Conservation (phyloP, 2,329 filamentous ascomycete genomes). For the Macrophomina tecta region DNA sequence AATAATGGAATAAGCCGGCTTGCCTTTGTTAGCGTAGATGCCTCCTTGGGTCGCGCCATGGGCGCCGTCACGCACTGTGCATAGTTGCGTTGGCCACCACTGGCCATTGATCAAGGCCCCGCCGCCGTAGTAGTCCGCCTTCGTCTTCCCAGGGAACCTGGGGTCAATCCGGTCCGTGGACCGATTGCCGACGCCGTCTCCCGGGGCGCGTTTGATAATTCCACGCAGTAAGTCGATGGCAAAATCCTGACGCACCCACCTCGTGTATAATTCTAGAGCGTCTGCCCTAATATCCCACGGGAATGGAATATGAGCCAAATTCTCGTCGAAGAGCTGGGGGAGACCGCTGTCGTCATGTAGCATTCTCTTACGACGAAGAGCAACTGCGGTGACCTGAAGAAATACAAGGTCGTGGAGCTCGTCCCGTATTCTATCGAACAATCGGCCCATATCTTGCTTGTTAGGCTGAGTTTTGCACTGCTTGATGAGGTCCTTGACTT, state of each 20-base stretch:
- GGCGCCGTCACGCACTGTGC: slow-evolving; percentile 58
- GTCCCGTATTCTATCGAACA: slow-evolving; percentile 43
- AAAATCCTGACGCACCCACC: slow-evolving; percentile 52
- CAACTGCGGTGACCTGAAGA: slow-evolving; percentile 38
- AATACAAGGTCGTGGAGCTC: slow-evolving; percentile 50
- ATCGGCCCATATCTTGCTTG: background rate
- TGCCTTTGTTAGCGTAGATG: slow-evolving; percentile 54
- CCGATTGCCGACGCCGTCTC: slow-evolving; percentile 30
- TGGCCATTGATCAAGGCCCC: slow-evolving; percentile 52
- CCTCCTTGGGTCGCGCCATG: slow-evolving; percentile 58
- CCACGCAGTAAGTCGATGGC: slow-evolving; percentile 55
- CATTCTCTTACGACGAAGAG: slow-evolving; percentile 45
- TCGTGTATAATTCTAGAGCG: slow-evolving; percentile 52
- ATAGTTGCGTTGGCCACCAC: slow-evolving; percentile 63
- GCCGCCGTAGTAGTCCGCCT: slow-evolving; percentile 47
- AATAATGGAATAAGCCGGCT: slow-evolving; percentile 63
- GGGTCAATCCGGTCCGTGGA: slow-evolving; percentile 38
- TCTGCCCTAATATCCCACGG: slow-evolving; percentile 57
- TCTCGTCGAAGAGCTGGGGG: slow-evolving; percentile 47
- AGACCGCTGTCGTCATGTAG: slow-evolving; percentile 47
- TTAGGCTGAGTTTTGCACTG: background rate
- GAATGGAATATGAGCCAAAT: slow-evolving; percentile 37
- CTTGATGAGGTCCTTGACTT: slow-evolving; percentile 8
- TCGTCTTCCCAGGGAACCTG: slow-evolving; percentile 32
- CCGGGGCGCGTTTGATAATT: slow-evolving; percentile 37